Evolutionary conservation across 805 yeast species (phyloP), one percentile per base, ranked within the genome.

Genomic region (Saccharomyces eubayanus): DNA sequence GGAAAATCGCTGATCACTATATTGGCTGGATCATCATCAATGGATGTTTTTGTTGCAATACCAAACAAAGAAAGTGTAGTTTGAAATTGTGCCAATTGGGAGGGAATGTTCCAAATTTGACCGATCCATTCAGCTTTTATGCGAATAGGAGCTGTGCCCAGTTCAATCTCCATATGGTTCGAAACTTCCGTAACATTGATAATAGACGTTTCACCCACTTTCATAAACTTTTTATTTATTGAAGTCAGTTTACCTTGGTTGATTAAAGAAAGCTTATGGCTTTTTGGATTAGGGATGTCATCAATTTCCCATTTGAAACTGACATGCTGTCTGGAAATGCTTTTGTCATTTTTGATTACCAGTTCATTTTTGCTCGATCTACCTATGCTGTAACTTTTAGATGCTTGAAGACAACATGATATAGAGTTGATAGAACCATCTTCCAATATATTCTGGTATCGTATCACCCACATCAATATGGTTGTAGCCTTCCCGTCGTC

Each of bases 281-380:
- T 3, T 3, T 36, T 36, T 21, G 10, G 8, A 16, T 36, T 16
- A 8, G 11, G 20, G 5, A 27, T n/a, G 3, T 54, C 53, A 14
- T 43, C 50, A 27, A 50, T 41, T 20, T 53, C 54, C 66, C 68
- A 64, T 30, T 48, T 43, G 1, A 66, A 28, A 14, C 51, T 50
- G 5, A 68, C 48, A 51, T 68, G 72, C 28, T 65, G 57, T 28
- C 72, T 58, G 1, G 72, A 68, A 48, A 68, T 65, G 49, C 71
- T 67, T 47, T 67, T 68, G 48, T 68, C 71, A 51, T 66, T 64
- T 43, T 66, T 66, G n/a, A 67, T 61, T 16, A 49, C 50, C 28
- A 67, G 55, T 11, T 55, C 53, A 54, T 62, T 62, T 53, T 66
- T 65, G 31, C 65, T 62, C 5, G 72, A 67, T 45, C 72, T 61